These are phyloP conservation scores for Aureobasidium subglaciale DNA, from an alignment of 2,329 filamentous ascomycete species.

Conservation along the genomic window DNA sequence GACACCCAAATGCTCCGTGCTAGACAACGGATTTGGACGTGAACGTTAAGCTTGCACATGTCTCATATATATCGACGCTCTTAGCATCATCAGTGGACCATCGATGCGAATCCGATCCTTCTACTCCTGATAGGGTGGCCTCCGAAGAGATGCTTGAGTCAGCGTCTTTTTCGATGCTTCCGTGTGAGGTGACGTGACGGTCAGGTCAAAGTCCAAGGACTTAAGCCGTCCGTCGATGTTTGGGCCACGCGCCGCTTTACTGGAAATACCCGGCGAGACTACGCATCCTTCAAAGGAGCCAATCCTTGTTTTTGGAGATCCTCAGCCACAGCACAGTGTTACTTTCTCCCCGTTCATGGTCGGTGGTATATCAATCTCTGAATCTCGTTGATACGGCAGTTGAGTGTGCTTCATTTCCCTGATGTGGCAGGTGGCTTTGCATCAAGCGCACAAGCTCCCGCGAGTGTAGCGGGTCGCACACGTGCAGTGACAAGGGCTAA, in stretches of 20 bases:
- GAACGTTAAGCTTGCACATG: slow-evolving; percentile 9
- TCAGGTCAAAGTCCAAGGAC: background rate
- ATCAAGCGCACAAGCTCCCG: slow-evolving; percentile 9
- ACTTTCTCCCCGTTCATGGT: slow-evolving; percentile 4
- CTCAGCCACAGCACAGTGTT: background rate
- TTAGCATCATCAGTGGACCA: background rate
- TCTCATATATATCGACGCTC: slow-evolving; percentile 3
- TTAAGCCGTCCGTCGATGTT: background rate
- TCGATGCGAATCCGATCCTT: slow-evolving; percentile 1
- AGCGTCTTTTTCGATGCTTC: background rate
- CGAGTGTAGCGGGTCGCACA: background rate
- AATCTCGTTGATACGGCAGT: background rate
- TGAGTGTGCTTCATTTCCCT: slow-evolving; percentile 3
- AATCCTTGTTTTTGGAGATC: background rate
- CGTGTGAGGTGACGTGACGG: slow-evolving; percentile 9
- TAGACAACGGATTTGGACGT: slow-evolving; percentile 2
- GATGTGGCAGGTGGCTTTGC: slow-evolving; percentile 9
- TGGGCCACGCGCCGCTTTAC: background rate
- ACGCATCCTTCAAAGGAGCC: background rate
- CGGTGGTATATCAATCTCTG: background rate
- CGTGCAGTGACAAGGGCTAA: slow-evolving; percentile 3
- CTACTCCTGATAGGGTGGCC: background rate
- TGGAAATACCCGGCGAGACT: background rate
- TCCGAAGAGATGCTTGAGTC: background rate
- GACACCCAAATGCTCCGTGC: slow-evolving; percentile 8